Percentiles rank a stretch among this genome's conserved stretches.
These are phyloP conservation scores for Alisma plantagoaquatica DNA, from an alignment of 106 monocot genomes.

Conservation along the genomic window DNA sequence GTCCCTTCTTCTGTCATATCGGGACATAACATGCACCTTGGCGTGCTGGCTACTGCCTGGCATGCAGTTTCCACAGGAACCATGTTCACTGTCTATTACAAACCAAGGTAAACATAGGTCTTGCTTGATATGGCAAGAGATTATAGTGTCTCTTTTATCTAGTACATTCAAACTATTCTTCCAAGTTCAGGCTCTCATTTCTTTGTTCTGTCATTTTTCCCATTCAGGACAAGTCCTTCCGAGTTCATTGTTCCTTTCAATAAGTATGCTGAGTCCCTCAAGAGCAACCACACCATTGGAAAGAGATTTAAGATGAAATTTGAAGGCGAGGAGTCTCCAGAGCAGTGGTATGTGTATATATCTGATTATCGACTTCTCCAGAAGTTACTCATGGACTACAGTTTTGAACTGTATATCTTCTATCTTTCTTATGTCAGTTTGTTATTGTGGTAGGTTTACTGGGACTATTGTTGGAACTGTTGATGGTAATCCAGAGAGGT, in stretches of 20 bases:
- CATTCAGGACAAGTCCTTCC: constrained; percentile 68
- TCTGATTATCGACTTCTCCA: too few species aligned
- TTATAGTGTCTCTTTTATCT: too few species aligned
- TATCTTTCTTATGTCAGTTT: too few species aligned
- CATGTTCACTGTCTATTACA: too few species aligned
- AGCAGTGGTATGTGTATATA: constrained; percentile 91
- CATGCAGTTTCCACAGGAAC: too few species aligned
- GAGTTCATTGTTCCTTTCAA: constrained; percentile 74
- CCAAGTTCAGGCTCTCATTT: not conserved
- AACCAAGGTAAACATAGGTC: too few species aligned
- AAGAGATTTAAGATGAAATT: constrained; percentile 86
- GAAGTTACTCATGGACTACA: too few species aligned
- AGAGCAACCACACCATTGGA: constrained; percentile 54
- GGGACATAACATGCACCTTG: too few species aligned
- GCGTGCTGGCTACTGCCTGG: too few species aligned
- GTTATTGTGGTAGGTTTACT: constrained; percentile 81
- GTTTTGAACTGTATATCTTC: too few species aligned
- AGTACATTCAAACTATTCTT: not conserved
- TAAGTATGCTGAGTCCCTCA: constrained; percentile 72
- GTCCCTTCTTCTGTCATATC: too few species aligned
- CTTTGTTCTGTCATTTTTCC: not conserved
- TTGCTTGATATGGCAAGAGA: too few species aligned
- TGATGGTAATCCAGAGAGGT: constrained; percentile 54
- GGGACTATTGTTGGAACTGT: constrained; percentile 75
- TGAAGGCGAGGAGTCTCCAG: constrained; percentile 87